phyloP scores from a whole-genome alignment of 129 eudicot genomes.

The Sambucus nigra region DNA sequence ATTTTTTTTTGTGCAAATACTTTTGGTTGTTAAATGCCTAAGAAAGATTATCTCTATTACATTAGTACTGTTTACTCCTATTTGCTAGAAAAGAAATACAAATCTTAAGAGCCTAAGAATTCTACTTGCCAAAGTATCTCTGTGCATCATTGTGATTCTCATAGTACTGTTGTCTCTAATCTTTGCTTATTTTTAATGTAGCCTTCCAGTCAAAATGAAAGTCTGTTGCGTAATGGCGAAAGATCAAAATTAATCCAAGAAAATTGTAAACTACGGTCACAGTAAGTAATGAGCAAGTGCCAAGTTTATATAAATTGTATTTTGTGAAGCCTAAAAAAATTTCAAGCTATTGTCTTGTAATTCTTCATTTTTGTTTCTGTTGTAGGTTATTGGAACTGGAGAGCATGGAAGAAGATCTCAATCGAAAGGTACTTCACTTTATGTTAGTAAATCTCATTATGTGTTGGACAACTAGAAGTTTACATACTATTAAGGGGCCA shows the following conservation, averaged over 20 bases:
- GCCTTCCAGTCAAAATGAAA: slow-evolving; percentile 5
- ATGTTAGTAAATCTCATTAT: not conserved
- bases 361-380: too few relatives aligned
- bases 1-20: too few relatives aligned
- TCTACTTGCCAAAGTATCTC: too few relatives aligned
- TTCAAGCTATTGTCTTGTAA: too few relatives aligned
- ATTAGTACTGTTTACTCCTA: too few relatives aligned
- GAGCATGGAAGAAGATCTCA: slow-evolving; percentile 15
- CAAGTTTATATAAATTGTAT: not conserved
- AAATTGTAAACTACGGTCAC: slow-evolving; percentile 16
- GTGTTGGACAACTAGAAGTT: not conserved
- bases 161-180: slow-evolving; percentile 5
- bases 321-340: too few relatives aligned
- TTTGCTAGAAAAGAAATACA: too few relatives aligned
- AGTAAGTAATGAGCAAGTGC: slow-evolving; percentile 13
- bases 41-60: too few relatives aligned
- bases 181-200: slow-evolving; percentile 6
- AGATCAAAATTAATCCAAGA: slow-evolving; percentile 14
- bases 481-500: too few relatives aligned
- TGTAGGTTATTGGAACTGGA: slow-evolving; percentile 11
- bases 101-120: too few relatives aligned
- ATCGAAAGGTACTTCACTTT: slow-evolving; percentile 15
- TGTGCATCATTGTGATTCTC: too few relatives aligned
- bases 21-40: too few relatives aligned
- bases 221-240: slow-evolving; percentile 2